Evolutionary conservation across 768 basidiomycete genomes (phyloP).

Genomic region (Russula olivacea): DNA sequence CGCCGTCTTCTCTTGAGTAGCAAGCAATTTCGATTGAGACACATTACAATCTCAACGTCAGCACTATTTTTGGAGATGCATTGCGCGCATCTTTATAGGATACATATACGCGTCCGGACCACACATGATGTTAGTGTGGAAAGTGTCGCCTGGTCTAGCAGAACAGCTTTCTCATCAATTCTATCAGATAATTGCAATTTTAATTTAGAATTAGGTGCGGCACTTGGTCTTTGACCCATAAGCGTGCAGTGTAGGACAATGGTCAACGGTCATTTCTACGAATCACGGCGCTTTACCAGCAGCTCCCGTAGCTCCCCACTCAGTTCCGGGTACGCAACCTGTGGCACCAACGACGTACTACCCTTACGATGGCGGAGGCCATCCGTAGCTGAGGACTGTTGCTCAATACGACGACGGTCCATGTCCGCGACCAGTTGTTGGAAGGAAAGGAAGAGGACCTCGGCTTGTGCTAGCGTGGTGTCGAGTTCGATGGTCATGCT

Average conservation of each 20-base stretch:
- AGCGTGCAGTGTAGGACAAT: neutral
- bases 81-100: too few species aligned
- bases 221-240: too few species aligned
- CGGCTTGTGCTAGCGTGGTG: constrained; percentile 90
- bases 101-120: too few species aligned
- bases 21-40: too few species aligned
- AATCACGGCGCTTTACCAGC: constrained; percentile 13
- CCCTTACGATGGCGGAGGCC: constrained; percentile 35
- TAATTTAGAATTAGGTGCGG: too few species aligned
- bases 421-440: constrained; percentile 82
- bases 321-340: constrained; percentile 18
- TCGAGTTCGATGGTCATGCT: constrained; percentile 98
- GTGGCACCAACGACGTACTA: neutral
- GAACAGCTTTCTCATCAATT: too few species aligned
- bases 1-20: too few species aligned
- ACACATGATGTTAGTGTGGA: too few species aligned
- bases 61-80: too few species aligned
- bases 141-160: too few species aligned
- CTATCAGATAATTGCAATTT: too few species aligned
- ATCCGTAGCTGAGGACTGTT: constrained; percentile 28
- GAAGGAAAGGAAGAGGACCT: constrained; percentile 93
- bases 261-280: neutral
- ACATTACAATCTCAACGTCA: too few species aligned
- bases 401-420: constrained; percentile 71
- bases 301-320: constrained; percentile 23